A percentile compares a stretch with the other conserved stretches of the same genome.
Conservation (phyloP, 106 monocot genomes). For the Dendrobium officinale region DNA sequence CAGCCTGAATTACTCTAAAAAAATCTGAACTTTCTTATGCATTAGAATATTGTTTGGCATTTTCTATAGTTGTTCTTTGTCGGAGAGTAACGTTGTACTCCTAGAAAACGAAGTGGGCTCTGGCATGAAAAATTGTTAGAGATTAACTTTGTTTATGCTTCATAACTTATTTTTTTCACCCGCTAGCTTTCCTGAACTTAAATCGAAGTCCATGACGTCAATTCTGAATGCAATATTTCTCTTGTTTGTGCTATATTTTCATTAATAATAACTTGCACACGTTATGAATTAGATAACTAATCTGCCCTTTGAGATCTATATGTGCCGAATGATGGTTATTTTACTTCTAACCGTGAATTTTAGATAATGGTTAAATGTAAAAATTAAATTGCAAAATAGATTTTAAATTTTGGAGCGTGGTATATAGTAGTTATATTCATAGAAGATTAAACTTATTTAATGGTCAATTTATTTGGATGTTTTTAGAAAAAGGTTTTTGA, state of each 20-base stretch:
- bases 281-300: not conserved
- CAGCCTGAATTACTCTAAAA: not conserved
- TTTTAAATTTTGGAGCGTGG: not conserved
- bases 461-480: not conserved
- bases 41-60: not conserved
- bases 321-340: not conserved
- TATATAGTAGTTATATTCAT: not conserved
- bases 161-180: not conserved
- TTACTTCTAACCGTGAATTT: not conserved
- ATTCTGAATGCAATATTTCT: not conserved
- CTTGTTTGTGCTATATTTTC: not conserved
- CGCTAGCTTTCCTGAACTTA: not conserved
- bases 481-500: not conserved
- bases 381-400: not conserved
- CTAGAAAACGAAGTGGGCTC: not conserved
- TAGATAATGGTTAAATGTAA: not conserved
- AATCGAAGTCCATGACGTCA: not conserved
- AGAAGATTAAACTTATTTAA: not conserved
- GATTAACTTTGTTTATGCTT: not conserved
- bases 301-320: not conserved
- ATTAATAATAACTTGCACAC: not conserved
- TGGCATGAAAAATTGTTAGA: not conserved
- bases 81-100: not conserved
- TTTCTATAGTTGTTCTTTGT: not conserved
- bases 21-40: not conserved